Base-by-base conservation (phyloP, 306 rosid genomes). In the Lathyrus sativus region DNA sequence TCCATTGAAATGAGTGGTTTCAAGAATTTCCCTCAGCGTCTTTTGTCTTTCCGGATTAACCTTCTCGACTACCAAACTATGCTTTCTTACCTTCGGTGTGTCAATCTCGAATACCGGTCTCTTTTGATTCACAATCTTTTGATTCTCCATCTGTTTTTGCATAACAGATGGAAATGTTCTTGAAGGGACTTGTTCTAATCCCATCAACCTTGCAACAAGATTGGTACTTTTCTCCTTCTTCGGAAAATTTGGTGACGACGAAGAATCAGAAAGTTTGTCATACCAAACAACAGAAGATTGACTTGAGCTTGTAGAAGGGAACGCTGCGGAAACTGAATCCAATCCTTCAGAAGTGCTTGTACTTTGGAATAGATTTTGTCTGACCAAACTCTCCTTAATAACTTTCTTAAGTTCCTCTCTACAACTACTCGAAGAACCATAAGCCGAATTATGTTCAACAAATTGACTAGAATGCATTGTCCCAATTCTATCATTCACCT, bases 151-250 rank as follows among this genome's bases (percentile, higher is more conserved):
- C 70, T 73, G 80, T 71, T 80, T 86, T 67, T 73, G 83, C 11
- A 48, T 60, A 48, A 76, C 56, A 26, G 74, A 31, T 62, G 74
- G 82, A 55, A 76, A 62, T 77, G 85, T 53, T 58, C 78, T 81
- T 55, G 78, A 56, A 7, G 96, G 76, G 48, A 62, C 72, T 61
- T 81, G 88, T 82, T 87, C 96, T 19, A 95, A 67, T 50, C 97
- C 97, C 99, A 95, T 90, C 59, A 95, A 82, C 91, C 79, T 95
- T 58, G 97, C 96, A 66, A 90, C 85, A 74, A 95, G 73, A 73
- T 77, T 88, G 19, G 85, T 73, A 19, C 89, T 81, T 75, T 79
- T 82, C 43, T 72, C 76, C 73, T 62, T 79, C 77, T 68, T 82
- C 2, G 78, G 46, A 80, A 71, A 60, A 42, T 70, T 62, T 46